Base-by-base conservation (phyloP, 352 stramenopile genomes). In the Thraustochytrium sp. region DNA sequence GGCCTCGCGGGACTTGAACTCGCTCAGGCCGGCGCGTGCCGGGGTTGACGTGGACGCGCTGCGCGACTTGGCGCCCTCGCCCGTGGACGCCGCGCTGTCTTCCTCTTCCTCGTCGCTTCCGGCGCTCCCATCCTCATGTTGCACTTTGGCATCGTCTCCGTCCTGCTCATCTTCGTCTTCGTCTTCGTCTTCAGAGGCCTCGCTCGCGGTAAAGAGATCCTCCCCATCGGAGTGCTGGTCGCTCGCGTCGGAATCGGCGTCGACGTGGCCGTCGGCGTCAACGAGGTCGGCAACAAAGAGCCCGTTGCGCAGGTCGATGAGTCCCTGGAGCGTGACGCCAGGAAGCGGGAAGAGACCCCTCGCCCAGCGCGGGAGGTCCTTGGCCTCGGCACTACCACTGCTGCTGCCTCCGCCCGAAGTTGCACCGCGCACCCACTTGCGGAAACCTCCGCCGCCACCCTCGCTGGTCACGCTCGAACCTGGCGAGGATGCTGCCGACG, bases 261-360 rank as follows among this genome's bases (percentile, higher is more conserved):
- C 40, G 23, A 21, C 62, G 16, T 36, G 36, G 36, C 3, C 63
- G 26, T 53, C 18, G 23, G 0, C 5, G 48, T 21, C 34, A 23
- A 80, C 53, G 37, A 80, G 51, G 34, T 72, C 68, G 51, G 31
- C 68, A 75, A 80, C 40, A n/a, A 55, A 80, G n/a, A 80, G 68
- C 21, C 68, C 68, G 68, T 11, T 26, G 5, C 46, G 42, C 44
- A 80, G 53, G 9, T 38, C 13, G 68, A 80, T 51, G 8, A 80
- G 31, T 18, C 76, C 49, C 51, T 80, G 44, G 8, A 80, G 34
- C 18, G 68, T 65, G 46, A 80, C 23, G 16, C n/a, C 53, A 21
- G 13, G 34, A n/a, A 80, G 1, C 18, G 68, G 68, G 16, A 80
- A 63, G 1, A 80, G 48, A 1, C 68, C 68, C 9, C 18, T 26